Evolutionary conservation across 495 filamentous ascomycete species (phyloP).

Genomic region (Aspergillus ellipticus): DNA sequence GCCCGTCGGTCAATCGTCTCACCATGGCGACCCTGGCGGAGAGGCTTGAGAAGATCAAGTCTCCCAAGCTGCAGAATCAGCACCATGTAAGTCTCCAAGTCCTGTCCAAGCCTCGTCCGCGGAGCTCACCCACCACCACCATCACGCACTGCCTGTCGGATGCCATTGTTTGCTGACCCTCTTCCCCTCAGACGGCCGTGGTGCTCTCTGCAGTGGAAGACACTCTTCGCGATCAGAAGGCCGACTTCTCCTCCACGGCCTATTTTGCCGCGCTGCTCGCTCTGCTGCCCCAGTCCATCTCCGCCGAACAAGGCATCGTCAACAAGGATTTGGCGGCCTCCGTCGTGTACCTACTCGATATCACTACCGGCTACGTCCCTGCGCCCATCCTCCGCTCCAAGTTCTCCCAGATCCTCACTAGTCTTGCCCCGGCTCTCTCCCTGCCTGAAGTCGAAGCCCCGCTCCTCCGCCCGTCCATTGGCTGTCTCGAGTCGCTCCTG

Average conservation of each 20-base stretch:
- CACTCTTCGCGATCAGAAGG: conserved; percentile 81
- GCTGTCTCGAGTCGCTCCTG: conserved; percentile 83
- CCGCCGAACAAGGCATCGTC: conserved; percentile 54
- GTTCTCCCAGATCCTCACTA: conserved; percentile 86
- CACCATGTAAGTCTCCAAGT: conserved; percentile 62
- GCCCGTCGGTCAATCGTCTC: conserved; percentile 29
- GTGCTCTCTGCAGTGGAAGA: conserved; percentile 90
- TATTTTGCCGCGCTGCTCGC: conserved; percentile 97
- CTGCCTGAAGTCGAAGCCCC: conserved; percentile 82
- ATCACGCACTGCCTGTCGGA: neutral
- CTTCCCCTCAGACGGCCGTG: conserved; percentile 66
- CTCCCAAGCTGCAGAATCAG: conserved; percentile 92
- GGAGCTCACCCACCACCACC: neutral
- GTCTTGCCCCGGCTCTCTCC: conserved; percentile 77
- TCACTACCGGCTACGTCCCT: conserved; percentile 78
- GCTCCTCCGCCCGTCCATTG: conserved; percentile 82
- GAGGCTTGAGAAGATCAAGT: conserved; percentile 93
- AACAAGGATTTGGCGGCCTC: conserved; percentile 85
- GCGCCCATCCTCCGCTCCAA: conserved; percentile 82
- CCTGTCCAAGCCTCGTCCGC: conserved; percentile 4
- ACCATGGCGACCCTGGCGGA: conserved; percentile 73
- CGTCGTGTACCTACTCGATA: conserved; percentile 92
- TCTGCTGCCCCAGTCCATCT: conserved; percentile 72
- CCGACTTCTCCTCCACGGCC: conserved; percentile 75
- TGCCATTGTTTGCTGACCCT: conserved; percentile 11